These are phyloP conservation scores for Poteriospumella lacustris DNA, from an alignment of 108 stramenopile species.

Conservation along the genomic window DNA sequence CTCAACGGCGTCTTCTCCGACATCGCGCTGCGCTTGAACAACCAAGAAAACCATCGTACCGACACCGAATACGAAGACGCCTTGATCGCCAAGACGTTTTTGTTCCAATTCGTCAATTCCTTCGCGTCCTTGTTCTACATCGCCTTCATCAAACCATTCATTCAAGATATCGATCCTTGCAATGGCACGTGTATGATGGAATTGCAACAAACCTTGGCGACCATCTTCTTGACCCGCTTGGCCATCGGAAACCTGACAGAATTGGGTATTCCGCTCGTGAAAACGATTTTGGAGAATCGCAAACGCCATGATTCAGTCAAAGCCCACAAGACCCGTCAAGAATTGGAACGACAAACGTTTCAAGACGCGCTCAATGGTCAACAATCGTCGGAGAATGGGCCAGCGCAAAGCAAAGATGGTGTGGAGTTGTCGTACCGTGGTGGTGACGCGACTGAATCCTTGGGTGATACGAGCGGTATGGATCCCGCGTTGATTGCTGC, in stretches of 20 bases:
- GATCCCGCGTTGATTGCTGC: no score
- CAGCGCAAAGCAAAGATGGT: no score
- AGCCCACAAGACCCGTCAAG: no score
- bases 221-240: constrained; percentile 31
- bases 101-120: constrained; percentile 26
- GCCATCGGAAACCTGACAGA: constrained; percentile 47
- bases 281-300: background rate
- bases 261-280: constrained; percentile 11
- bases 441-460: no score
- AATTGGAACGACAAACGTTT: no score
- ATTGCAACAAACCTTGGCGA: constrained; percentile 1
- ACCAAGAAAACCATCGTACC: constrained; percentile 24
- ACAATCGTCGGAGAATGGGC: no score
- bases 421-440: no score
- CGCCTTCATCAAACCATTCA: constrained; percentile 22
- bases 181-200: constrained; percentile 26
- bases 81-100: constrained; percentile 23
- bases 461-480: no score
- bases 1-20: constrained; percentile 15
- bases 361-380: no score
- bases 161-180: background rate
- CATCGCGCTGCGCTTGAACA: background rate
- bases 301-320: no score
- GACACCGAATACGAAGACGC: constrained; percentile 27
- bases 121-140: constrained; percentile 26